Conservation (phyloP, 352 stramenopile genomes). For the Globisporangium camurandrum region DNA sequence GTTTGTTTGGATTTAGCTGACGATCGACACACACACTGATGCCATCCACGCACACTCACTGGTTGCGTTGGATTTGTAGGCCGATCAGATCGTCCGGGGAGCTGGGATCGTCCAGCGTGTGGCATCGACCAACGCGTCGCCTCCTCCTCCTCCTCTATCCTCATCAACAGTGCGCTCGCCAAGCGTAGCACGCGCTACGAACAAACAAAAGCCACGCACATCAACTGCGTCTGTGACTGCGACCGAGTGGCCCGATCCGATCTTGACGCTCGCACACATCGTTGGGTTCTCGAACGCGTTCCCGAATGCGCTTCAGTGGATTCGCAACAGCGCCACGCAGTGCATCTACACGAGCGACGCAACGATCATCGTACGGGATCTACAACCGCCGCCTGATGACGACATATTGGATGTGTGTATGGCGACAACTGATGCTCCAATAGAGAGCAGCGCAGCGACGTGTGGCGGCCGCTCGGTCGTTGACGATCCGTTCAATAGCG, state of each 20-base stretch:
- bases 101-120: constrained; percentile 19
- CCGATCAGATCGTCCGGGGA: constrained; percentile 36
- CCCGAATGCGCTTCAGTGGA: constrained; percentile 39
- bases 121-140: background rate
- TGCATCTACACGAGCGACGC: constrained; percentile 62
- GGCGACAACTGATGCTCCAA: background rate
- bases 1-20: background rate
- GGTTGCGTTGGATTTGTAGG: constrained; percentile 10
- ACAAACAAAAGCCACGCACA: background rate
- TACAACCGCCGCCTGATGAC: background rate
- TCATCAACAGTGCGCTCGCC: background rate
- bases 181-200: background rate
- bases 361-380: constrained; percentile 53
- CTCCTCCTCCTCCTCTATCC: background rate
- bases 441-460: constrained; percentile 3
- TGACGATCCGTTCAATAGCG: background rate
- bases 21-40: background rate
- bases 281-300: constrained; percentile 54
- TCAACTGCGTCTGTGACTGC: constrained; percentile 22
- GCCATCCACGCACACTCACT: too few species aligned
- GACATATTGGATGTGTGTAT: too few species aligned
- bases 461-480: constrained; percentile 1
- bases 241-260: constrained; percentile 56
- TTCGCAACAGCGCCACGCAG: constrained; percentile 18
- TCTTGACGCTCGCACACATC: constrained; percentile 48